These are phyloP conservation scores for Solanum lycopersicoides DNA, from an alignment of 257 asterid genomes.

Conservation along the genomic window DNA sequence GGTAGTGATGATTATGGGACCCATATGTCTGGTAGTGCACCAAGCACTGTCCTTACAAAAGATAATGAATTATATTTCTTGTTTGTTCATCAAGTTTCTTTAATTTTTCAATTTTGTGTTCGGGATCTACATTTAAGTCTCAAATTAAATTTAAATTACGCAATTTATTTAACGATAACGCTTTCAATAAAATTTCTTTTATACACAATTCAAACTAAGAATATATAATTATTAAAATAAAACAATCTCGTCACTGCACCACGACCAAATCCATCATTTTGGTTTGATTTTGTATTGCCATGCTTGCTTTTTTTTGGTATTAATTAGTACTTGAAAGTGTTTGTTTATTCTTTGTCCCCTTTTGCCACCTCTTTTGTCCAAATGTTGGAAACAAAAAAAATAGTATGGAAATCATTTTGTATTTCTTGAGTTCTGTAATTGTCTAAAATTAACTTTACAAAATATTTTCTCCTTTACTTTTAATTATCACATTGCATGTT, in stretches of 20 bases:
- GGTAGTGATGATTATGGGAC: slow-evolving; percentile 35
- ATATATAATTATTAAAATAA: too few species aligned
- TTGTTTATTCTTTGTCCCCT: not conserved
- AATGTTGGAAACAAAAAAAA: not conserved
- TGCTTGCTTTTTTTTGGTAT: not conserved
- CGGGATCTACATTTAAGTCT: fast-evolving
- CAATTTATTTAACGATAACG: too few species aligned
- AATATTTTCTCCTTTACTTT: too few species aligned
- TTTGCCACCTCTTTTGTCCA: not conserved
- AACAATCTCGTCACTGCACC: fast-evolving
- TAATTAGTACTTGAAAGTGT: not conserved
- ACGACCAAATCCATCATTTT: too few species aligned
- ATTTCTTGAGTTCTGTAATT: not conserved
- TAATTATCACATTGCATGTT: too few species aligned
- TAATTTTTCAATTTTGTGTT: not conserved
- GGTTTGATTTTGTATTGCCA: not conserved
- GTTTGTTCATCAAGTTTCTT: slow-evolving; percentile 1
- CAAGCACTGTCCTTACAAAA: slow-evolving; percentile 12
- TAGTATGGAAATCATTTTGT: not conserved
- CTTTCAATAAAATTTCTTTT: too few species aligned
- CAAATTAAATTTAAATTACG: too few species aligned
- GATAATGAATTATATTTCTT: not conserved
- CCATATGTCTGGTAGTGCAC: slow-evolving; percentile 47
- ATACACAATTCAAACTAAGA: fast-evolving
- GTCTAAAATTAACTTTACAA: not conserved